Base-by-base conservation (phyloP, 306 rosid genomes). In the Lupinus albus region DNA sequence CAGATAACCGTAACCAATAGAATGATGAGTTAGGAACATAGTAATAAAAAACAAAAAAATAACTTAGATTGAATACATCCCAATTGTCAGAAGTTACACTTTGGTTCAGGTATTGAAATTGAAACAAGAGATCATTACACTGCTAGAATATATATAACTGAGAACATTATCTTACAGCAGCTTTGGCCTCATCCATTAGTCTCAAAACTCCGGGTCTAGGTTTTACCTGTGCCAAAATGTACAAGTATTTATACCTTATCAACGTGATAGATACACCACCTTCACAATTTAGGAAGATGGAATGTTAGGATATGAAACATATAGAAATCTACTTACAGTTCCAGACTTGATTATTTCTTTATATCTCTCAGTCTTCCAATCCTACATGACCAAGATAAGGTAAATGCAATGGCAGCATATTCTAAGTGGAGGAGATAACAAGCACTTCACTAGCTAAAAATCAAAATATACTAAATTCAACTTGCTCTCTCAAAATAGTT, bases 361-460 rank as follows among this genome's bases (percentile, higher is more conserved):
- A 84, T 93, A 93, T 82, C 98, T 84, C 70, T 89, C 95, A 1
- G 96, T 93, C 81, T 93, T 93, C 98, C 98, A 93, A 73, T 89
- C 97, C 98, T 93, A 72, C 84, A 76, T 47, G 32, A 76, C 50
- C 64, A 75, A 64, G 17, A 53, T 55, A 75, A 20, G 30, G 63
- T 64, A 77, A 76, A 78, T 57, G 28, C 38, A 68, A 14, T 4
- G 35, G 12, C 57, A 64, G 38, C 61, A 56, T 36, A 17, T 33
- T 18, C 9, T 33, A 16, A 14, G 21, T 20, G 0, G 3, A 8
- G 9, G 71, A 69, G 42, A 38, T 8, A 18, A 38, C 41, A 38
- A 5, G 18, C 32, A 10, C 30, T 67, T 62, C 36, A 48, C 6
- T 32, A 48, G 17, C 60, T 44, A 51, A 30, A 54, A 41, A 32